phyloP scores from a whole-genome alignment of 2,329 filamentous ascomycete species.

The Macroventuria anomochaeta region DNA sequence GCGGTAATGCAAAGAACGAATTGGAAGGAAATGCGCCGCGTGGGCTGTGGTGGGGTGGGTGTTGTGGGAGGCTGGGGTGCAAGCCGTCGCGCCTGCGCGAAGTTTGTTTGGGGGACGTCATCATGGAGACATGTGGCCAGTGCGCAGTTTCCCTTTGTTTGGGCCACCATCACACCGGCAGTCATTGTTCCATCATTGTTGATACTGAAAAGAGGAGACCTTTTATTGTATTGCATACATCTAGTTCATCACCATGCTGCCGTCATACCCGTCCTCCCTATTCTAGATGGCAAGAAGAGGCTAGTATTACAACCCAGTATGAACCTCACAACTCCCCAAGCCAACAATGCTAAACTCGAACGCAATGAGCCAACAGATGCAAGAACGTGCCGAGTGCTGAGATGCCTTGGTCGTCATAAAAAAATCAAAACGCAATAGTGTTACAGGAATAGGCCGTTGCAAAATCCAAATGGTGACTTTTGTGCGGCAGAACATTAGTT shows the following conservation, averaged over 20 bases:
- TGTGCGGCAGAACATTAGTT: slow-evolving; percentile 6
- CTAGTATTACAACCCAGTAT: slow-evolving; percentile 14
- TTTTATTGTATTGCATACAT: slow-evolving; percentile 16
- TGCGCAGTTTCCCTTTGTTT: slow-evolving; percentile 7
- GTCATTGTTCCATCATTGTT: not conserved
- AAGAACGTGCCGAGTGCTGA: slow-evolving; percentile 8
- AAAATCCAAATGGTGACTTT: slow-evolving; percentile 9
- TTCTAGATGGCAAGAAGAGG: slow-evolving; percentile 18
- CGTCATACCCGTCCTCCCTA: slow-evolving; percentile 17
- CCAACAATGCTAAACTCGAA: slow-evolving; percentile 11
- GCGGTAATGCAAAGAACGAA: not conserved
- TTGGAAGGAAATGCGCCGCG: slow-evolving; percentile 12
- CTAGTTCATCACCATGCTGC: slow-evolving; percentile 16
- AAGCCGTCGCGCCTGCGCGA: slow-evolving; percentile 9
- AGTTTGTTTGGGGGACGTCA: slow-evolving; percentile 18
- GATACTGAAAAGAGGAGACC: slow-evolving; percentile 21
- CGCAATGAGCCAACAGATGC: slow-evolving; percentile 14
- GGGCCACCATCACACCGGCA: not conserved
- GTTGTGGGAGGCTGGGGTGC: slow-evolving; percentile 14
- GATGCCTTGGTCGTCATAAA: slow-evolving; percentile 11
- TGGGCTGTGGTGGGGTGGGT: slow-evolving; percentile 12
- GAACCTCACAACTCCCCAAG: slow-evolving; percentile 17
- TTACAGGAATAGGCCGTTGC: slow-evolving; percentile 17
- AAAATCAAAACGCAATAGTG: slow-evolving; percentile 11
- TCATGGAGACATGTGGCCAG: not conserved